These are phyloP conservation scores for Aspergillus costaricaensis DNA, from an alignment of 2,329 filamentous ascomycete species.

Conservation along the genomic window DNA sequence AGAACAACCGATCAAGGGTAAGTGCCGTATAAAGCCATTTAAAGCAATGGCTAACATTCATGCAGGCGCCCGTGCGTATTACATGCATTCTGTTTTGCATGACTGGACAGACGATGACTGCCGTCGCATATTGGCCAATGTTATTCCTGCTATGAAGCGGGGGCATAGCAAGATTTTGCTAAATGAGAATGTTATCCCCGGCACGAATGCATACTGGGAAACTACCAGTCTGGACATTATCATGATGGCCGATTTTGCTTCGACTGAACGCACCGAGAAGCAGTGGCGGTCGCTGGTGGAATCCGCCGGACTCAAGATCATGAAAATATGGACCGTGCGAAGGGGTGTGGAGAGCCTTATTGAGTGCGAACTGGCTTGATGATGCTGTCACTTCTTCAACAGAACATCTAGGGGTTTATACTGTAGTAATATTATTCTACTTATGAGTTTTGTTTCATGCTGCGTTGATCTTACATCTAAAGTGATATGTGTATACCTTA, in stretches of 20 bases:
- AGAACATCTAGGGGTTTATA: too few species aligned
- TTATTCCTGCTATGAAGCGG: conserved; percentile 34
- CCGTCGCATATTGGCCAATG: conserved; percentile 33
- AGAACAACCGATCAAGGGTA: conserved; percentile 50
- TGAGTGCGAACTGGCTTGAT: conserved; percentile 26
- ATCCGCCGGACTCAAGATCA: conserved; percentile 40
- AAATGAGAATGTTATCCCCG: conserved; percentile 47
- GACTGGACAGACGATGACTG: conserved; percentile 39
- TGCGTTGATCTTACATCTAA: too few species aligned
- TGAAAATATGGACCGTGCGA: conserved; percentile 33
- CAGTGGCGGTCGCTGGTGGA: conserved; percentile 41
- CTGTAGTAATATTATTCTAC: too few species aligned
- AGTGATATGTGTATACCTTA: too few species aligned
- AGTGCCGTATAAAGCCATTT: neutral
- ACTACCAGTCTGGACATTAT: conserved; percentile 42
- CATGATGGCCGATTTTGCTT: conserved; percentile 46
- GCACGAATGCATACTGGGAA: conserved; percentile 36
- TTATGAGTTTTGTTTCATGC: too few species aligned
- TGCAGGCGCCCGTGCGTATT: conserved; percentile 36
- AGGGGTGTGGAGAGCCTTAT: conserved; percentile 28
- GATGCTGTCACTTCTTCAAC: too few species aligned
- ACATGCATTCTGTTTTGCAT: conserved; percentile 21
- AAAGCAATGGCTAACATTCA: neutral
- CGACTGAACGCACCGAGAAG: conserved; percentile 42
- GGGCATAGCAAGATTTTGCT: conserved; percentile 49